Conservation (phyloP, 139 green algal genomes). For the Chlamydomonas eustigma region DNA sequence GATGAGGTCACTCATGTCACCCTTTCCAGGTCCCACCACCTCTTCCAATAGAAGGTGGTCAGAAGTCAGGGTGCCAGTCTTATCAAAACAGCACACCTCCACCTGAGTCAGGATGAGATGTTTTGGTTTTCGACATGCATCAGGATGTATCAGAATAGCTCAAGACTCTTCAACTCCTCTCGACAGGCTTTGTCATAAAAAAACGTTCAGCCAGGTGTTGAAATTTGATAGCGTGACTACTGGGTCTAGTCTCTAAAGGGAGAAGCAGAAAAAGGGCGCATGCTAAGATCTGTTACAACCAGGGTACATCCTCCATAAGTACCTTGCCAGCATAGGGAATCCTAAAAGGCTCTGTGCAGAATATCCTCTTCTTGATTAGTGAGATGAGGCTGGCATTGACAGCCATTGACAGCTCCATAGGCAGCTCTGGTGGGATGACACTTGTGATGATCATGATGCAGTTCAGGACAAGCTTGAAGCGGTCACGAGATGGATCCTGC, state of each 20-base stretch:
- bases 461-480: conserved; percentile 97
- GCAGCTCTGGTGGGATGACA: conserved; percentile 94
- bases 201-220: no score
- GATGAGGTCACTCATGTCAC: background rate
- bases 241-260: no score
- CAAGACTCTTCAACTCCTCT: no score
- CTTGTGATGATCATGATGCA: conserved; percentile 97
- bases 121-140: no score
- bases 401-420: conserved; percentile 63
- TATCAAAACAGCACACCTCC: conserved; percentile 98
- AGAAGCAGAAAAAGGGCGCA: background rate
- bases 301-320: background rate
- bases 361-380: conserved; percentile 66
- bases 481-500: conserved; percentile 77
- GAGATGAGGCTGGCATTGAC: conserved; percentile 73
- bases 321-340: conserved; percentile 94
- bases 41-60: conserved; percentile 88
- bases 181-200: no score
- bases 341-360: conserved; percentile 98
- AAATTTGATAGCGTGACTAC: no score
- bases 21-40: conserved; percentile 31
- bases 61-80: conserved; percentile 95
- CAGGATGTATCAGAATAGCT: no score
- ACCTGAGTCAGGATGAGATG: no score
- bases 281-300: no score